Evolutionary conservation across 179 eudicot genomes (phyloP), one percentile per base, ranked within the genome.

Genomic region (Amaranthus tricolor): DNA sequence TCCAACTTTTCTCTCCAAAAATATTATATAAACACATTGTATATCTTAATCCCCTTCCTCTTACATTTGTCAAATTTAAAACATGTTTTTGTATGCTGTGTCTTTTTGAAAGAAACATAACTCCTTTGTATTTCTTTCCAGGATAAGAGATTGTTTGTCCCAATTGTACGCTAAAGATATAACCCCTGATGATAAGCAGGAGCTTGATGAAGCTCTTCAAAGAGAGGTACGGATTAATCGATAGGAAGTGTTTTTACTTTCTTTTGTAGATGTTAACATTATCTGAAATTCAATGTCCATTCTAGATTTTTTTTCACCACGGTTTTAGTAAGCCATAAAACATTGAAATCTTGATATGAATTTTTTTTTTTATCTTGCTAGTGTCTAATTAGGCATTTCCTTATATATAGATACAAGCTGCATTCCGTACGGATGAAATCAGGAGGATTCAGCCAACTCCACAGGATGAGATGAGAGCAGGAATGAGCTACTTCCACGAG

Each of bases 381-480:
- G 40, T 31, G 40, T 31, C 40, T 31, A 31, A 31, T 31, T 31
- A 31, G 40, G 56, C 62, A 12, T 68, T 55, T 31, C 40, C 9
- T 72, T 74, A 70, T 20, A 59, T 62, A 49, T 68, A 93, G 98
- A 91, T 93, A 74, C 98, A 89, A 93, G 98, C 98, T 82, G 98
- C 95, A 55, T 91, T 93, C 70, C 97, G 93, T 68, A 93, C 98
- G 0, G 98, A 93, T 87, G 98, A 93, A 84, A 93, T 93, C 70
- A 80, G 88, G 83, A 91, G 98, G 83, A 89, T 87, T 74, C 93
- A 93, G 44, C 98, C 98, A 13, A 89, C 98, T 62, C 98, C 98
- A 45, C 98, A 91, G 82, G 98, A 93, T 84, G 98, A 93, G 84
- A 93, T 91, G 97, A 89, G 98, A 66, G 95, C 93, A 40, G 98